These are phyloP conservation scores for Carex cristatella DNA, from an alignment of 176 grass and related monocot genomes.

Conservation along the genomic window DNA sequence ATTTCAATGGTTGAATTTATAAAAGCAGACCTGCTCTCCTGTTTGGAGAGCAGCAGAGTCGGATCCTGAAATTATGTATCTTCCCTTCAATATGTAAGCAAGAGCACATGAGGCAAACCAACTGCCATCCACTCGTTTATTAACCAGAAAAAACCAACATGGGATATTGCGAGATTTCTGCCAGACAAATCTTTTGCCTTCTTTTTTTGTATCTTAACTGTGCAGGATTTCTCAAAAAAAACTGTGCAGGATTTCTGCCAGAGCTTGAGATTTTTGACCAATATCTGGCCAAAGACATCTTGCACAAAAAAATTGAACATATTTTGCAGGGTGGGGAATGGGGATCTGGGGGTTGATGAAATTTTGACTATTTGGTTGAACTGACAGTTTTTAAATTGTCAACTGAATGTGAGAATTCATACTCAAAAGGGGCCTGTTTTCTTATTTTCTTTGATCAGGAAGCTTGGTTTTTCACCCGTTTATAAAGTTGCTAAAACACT, in stretches of 20 bases:
- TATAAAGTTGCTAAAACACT: neutral
- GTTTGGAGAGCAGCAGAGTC: too few relatives aligned
- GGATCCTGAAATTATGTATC: neutral
- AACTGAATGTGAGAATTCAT: neutral
- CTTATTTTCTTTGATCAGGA: too few relatives aligned
- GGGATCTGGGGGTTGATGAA: neutral
- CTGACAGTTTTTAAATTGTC: neutral
- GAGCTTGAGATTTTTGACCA: conserved; percentile 2
- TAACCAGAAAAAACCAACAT: neutral
- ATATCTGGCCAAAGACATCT: neutral
- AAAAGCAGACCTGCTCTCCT: too few relatives aligned
- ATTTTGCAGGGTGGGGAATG: too few relatives aligned
- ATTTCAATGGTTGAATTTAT: too few relatives aligned
- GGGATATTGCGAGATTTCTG: conserved; percentile 1
- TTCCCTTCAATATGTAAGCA: neutral
- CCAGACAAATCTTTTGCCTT: neutral
- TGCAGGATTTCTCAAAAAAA: neutral
- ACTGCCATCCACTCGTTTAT: neutral
- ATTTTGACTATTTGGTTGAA: neutral
- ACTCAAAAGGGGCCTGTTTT: neutral
- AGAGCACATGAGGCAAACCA: neutral
- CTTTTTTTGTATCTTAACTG: neutral
- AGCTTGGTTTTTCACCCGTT: neutral
- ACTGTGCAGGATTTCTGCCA: neutral
- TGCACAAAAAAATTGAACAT: neutral